Evolutionary conservation across 2,329 filamentous ascomycete species (phyloP).

Genomic region (Diaporthe amygdali): DNA sequence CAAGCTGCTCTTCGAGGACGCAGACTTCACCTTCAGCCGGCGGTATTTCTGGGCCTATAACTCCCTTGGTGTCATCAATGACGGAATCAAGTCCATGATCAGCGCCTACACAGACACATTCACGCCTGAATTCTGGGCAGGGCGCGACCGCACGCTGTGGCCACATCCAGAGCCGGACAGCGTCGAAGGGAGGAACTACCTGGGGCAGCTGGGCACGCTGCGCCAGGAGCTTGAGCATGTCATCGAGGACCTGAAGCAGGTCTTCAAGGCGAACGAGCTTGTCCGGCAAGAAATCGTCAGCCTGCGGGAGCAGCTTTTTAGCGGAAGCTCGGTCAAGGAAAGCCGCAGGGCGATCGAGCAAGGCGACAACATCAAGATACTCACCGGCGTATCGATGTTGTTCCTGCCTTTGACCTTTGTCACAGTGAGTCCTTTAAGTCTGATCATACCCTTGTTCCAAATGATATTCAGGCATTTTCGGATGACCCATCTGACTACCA

Average conservation of each 20-base stretch:
- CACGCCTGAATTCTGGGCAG: conserved; percentile 63
- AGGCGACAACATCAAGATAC: conserved; percentile 64
- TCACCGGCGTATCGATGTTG: conserved; percentile 66
- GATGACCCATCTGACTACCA: neutral
- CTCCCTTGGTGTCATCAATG: conserved; percentile 64
- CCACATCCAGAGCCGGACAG: conserved; percentile 54
- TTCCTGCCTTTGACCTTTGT: conserved; percentile 68
- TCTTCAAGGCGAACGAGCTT: conserved; percentile 57
- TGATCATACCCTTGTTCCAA: neutral
- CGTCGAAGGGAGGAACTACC: conserved; percentile 51
- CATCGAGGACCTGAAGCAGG: conserved; percentile 51
- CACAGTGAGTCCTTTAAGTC: conserved; percentile 44
- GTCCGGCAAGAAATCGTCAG: conserved; percentile 60
- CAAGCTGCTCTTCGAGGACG: conserved; percentile 65
- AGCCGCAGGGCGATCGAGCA: conserved; percentile 66
- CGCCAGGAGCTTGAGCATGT: conserved; percentile 56
- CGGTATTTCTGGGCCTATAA: conserved; percentile 69
- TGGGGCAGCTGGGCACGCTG: conserved; percentile 51
- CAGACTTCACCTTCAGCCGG: conserved; percentile 64
- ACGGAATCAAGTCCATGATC: conserved; percentile 63
- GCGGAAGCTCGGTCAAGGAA: conserved; percentile 67
- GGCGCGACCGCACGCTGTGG: conserved; percentile 60
- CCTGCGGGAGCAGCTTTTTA: conserved; percentile 66
- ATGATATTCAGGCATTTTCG: neutral
- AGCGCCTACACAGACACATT: conserved; percentile 63